Conservation (phyloP, 371 early-diverging fungal genomes). For the Rhizopus stolonifer region DNA sequence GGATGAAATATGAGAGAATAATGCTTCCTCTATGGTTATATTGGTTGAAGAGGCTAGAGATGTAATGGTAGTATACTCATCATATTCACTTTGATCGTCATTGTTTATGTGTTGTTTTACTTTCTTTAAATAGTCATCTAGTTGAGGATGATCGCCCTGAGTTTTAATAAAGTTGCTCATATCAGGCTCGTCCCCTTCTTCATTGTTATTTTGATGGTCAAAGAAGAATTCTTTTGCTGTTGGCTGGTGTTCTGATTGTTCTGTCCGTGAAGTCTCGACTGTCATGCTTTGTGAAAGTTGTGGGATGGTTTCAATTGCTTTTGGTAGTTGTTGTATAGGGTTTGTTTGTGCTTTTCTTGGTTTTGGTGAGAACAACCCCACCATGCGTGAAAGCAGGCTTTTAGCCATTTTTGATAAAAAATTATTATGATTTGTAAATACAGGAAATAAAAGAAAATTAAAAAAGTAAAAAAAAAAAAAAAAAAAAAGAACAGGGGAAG, state of each 20-base stretch:
- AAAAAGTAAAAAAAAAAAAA: background rate
- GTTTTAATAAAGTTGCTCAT: constrained; percentile 11
- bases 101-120: background rate
- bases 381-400: background rate
- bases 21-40: constrained; percentile 19
- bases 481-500: background rate
- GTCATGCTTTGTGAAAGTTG: background rate
- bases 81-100: background rate
- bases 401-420: background rate
- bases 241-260: background rate
- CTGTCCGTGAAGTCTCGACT: background rate
- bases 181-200: constrained; percentile 2
- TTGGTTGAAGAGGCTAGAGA: constrained; percentile 12
- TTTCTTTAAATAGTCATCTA: background rate
- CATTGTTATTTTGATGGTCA: background rate
- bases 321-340: background rate
- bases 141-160: background rate
- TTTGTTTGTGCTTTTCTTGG: background rate
- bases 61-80: constrained; percentile 14
- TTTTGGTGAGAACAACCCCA: background rate
- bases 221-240: background rate
- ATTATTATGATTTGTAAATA: background rate
- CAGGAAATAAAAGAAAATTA: background rate
- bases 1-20: constrained; percentile 23
- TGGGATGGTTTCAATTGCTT: background rate